Evolutionary conservation across 2,329 filamentous ascomycete genomes (phyloP).

Genomic region (Pseudogymnoascus sp.): DNA sequence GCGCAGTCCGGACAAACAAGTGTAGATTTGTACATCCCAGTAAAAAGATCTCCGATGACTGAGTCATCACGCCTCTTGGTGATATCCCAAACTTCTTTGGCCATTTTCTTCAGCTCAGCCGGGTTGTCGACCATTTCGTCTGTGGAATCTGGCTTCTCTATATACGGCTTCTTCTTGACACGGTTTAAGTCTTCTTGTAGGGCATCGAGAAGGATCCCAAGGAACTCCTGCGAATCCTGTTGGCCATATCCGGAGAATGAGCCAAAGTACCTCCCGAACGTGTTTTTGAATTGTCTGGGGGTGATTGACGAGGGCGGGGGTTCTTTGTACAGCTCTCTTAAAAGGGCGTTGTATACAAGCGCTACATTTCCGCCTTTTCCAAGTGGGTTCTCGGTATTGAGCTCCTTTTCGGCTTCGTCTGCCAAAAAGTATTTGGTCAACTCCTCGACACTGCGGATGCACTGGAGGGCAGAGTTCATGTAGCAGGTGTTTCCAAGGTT

Average conservation of each 20-base stretch:
- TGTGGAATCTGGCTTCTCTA: constrained; percentile 94
- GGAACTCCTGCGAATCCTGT: constrained; percentile 94
- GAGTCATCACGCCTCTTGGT: constrained; percentile 91
- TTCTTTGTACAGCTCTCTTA: constrained; percentile 72
- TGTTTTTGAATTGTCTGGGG: constrained; percentile 74
- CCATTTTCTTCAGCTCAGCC: constrained; percentile 73
- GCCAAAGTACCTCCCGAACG: constrained; percentile 71
- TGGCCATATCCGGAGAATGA: constrained; percentile 92
- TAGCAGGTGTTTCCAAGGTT: constrained; percentile 98
- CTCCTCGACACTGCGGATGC: constrained; percentile 87
- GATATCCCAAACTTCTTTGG: constrained; percentile 82
- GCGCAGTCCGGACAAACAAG: constrained; percentile 83
- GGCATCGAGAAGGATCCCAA: constrained; percentile 89
- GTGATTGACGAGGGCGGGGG: constrained; percentile 59
- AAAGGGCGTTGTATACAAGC: constrained; percentile 67
- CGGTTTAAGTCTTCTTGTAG: constrained; percentile 93
- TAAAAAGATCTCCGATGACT: constrained; percentile 90
- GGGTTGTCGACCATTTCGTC: constrained; percentile 88
- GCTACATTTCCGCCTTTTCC: constrained; percentile 82
- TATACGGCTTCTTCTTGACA: constrained; percentile 91
- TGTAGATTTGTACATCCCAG: constrained; percentile 97
- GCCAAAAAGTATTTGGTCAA: constrained; percentile 84
- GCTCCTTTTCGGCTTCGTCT: constrained; percentile 65
- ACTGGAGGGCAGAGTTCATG: constrained; percentile 97
- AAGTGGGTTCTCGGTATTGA: constrained; percentile 79